Evolutionary conservation across 2,329 filamentous ascomycete species (phyloP).

Genomic region (Penicillium expansum): DNA sequence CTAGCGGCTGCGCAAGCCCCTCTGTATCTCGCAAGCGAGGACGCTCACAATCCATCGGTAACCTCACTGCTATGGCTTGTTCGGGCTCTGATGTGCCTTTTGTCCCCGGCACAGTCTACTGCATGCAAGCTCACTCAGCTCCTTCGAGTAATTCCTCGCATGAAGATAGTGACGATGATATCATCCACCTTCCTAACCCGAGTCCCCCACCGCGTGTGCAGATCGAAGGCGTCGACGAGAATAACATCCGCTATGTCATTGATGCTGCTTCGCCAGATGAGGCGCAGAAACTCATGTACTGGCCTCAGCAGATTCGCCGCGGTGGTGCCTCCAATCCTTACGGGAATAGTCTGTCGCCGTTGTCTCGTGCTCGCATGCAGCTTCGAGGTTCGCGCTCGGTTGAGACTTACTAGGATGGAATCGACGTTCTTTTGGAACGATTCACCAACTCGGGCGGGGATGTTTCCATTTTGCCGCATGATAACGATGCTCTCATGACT

Average conservation of each 20-base stretch:
- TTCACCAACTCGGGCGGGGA: background rate
- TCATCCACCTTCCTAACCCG: slow-evolving; percentile 35
- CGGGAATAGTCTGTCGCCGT: slow-evolving; percentile 18
- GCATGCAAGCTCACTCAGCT: slow-evolving; percentile 35
- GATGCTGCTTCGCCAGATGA: slow-evolving; percentile 25
- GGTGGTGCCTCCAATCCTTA: slow-evolving; percentile 7
- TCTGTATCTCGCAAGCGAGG: slow-evolving; percentile 5
- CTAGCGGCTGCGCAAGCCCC: slow-evolving; percentile 1
- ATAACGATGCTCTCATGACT: slow-evolving; percentile 23
- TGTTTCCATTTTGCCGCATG: slow-evolving; percentile 9
- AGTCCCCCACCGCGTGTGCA: slow-evolving; percentile 25
- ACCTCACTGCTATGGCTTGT: slow-evolving; percentile 6
- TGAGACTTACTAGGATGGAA: slow-evolving; percentile 22
- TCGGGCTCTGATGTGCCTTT: slow-evolving; percentile 10
- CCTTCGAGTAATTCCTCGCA: slow-evolving; percentile 22
- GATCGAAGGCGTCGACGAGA: slow-evolving; percentile 35
- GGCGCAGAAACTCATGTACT: slow-evolving; percentile 34
- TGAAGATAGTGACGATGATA: slow-evolving; percentile 36
- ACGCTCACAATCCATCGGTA: slow-evolving; percentile 14
- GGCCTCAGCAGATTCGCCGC: slow-evolving; percentile 24
- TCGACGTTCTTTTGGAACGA: background rate
- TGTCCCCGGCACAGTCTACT: slow-evolving; percentile 29
- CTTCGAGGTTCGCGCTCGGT: slow-evolving; percentile 26
- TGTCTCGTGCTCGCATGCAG: slow-evolving; percentile 22
- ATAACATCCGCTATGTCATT: slow-evolving; percentile 35